Conservation (phyloP, 768 basidiomycete genomes). For the Auriscalpium orientale region DNA sequence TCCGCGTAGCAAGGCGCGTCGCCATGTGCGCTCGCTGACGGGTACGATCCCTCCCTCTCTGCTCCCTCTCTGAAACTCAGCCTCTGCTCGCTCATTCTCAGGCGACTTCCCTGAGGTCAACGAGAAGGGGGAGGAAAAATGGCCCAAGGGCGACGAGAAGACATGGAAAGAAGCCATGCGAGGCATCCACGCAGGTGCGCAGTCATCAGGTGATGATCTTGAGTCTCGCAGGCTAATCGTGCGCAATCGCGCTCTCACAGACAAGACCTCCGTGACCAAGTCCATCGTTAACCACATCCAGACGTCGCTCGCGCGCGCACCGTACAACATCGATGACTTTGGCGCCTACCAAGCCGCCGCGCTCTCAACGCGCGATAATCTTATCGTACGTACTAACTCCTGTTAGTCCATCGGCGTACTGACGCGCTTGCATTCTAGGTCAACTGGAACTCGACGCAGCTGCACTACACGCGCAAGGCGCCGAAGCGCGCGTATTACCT, state of each 20-base stretch:
- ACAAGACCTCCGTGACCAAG: slow-evolving; percentile 54
- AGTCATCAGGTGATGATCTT: slow-evolving; percentile 1
- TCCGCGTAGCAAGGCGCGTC: slow-evolving; percentile 3
- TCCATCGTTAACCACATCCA: slow-evolving; percentile 80
- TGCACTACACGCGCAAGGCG: slow-evolving; percentile 69
- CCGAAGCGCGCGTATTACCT: slow-evolving; percentile 94
- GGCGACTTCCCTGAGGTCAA: slow-evolving; percentile 78
- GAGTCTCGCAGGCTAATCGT: background rate
- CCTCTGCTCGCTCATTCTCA: slow-evolving; percentile 22
- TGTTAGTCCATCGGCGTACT: slow-evolving; percentile 1
- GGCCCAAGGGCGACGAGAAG: slow-evolving; percentile 75
- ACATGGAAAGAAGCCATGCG: slow-evolving; percentile 63
- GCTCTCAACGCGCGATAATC: slow-evolving; percentile 78
- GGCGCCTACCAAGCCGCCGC: slow-evolving; percentile 93
- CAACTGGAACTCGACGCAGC: slow-evolving; percentile 82
- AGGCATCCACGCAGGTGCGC: slow-evolving; percentile 46
- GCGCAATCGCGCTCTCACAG: slow-evolving; percentile 27
- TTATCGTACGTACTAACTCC: slow-evolving; percentile 47
- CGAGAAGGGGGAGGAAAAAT: slow-evolving; percentile 70
- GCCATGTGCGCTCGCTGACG: slow-evolving; percentile 33
- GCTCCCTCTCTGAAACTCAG: background rate
- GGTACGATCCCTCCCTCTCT: slow-evolving; percentile 28
- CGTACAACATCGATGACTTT: slow-evolving; percentile 80
- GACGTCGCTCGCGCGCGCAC: slow-evolving; percentile 83
- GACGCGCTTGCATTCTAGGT: slow-evolving; percentile 31